Conservation (phyloP, 441 rosid species). For the Croton laevigatus region DNA sequence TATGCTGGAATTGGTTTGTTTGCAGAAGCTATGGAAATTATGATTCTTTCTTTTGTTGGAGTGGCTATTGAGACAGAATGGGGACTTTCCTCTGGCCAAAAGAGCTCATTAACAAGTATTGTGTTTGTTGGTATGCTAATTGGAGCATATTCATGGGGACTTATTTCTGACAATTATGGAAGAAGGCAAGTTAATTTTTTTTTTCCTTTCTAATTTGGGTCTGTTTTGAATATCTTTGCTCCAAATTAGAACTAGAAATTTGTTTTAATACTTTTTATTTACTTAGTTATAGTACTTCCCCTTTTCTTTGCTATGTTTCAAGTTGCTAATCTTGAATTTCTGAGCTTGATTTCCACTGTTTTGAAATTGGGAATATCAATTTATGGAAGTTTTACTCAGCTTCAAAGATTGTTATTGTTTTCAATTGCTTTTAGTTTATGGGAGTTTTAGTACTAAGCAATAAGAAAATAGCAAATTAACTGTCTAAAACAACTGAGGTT, state of each 20-base stretch:
- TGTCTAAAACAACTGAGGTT: background rate
- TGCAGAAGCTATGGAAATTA: conserved; percentile 64
- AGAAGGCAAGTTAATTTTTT: conserved; percentile 35
- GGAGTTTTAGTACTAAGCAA: background rate
- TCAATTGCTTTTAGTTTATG: background rate
- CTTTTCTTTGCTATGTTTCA: too few relatives aligned
- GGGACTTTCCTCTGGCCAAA: conserved; percentile 46
- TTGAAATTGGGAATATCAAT: too few relatives aligned
- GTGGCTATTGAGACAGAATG: conserved; percentile 48
- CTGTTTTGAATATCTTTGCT: background rate
- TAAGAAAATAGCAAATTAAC: background rate
- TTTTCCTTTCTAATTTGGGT: background rate
- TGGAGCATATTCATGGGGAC: conserved; percentile 69
- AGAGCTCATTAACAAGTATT: conserved; percentile 46
- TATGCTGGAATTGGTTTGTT: conserved; percentile 61
- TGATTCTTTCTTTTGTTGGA: conserved; percentile 73
- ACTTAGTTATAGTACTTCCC: background rate
- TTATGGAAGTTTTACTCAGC: too few relatives aligned
- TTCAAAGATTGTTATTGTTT: too few relatives aligned
- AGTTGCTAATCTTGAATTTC: background rate
- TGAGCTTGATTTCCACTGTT: too few relatives aligned
- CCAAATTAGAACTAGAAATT: background rate
- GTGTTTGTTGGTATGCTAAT: conserved; percentile 61
- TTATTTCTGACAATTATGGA: conserved; percentile 50
- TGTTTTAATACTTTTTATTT: background rate